Percentiles rank a stretch among this genome's conserved stretches.
These are phyloP conservation scores for Nyctanthes arbortristis DNA, from an alignment of 257 asterid genomes.

Conservation along the genomic window DNA sequence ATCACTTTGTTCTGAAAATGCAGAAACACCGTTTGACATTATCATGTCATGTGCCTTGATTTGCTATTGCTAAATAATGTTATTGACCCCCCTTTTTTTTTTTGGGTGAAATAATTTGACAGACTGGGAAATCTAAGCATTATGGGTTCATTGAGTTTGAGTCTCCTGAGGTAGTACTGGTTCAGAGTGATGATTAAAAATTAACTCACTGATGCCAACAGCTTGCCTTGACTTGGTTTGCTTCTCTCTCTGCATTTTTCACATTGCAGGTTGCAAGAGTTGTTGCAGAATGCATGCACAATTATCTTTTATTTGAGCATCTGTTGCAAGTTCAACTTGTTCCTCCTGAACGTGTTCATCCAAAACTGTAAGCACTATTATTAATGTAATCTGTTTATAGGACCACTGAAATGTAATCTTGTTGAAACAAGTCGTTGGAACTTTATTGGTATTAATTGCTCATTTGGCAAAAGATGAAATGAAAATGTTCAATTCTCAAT, in stretches of 20 bases:
- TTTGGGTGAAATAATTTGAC: too few relatives aligned
- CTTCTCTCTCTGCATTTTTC: neutral
- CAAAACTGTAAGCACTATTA: constrained; percentile 60
- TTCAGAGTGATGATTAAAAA: neutral
- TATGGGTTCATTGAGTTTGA: constrained; percentile 89
- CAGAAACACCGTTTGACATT: neutral
- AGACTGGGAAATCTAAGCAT: constrained; percentile 95
- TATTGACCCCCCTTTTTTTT: constrained; percentile 15
- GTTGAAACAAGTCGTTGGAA: neutral
- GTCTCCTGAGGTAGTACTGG: constrained; percentile 77
- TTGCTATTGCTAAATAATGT: constrained; percentile 7
- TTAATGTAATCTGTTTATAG: constrained; percentile 13
- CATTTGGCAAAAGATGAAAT: neutral
- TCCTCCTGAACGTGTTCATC: constrained; percentile 77
- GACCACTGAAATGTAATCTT: neutral
- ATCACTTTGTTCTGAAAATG: neutral
- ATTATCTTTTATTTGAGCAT: constrained; percentile 80
- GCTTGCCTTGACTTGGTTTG: neutral
- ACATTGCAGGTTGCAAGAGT: constrained; percentile 78
- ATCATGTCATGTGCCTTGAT: neutral
- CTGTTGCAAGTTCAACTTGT: constrained; percentile 74
- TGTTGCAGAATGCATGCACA: constrained; percentile 90
- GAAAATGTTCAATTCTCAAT: neutral
- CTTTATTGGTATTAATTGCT: neutral
- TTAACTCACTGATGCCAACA: neutral